Conservation (phyloP, 305 asterid species). For the Fraxinus sp. region DNA sequence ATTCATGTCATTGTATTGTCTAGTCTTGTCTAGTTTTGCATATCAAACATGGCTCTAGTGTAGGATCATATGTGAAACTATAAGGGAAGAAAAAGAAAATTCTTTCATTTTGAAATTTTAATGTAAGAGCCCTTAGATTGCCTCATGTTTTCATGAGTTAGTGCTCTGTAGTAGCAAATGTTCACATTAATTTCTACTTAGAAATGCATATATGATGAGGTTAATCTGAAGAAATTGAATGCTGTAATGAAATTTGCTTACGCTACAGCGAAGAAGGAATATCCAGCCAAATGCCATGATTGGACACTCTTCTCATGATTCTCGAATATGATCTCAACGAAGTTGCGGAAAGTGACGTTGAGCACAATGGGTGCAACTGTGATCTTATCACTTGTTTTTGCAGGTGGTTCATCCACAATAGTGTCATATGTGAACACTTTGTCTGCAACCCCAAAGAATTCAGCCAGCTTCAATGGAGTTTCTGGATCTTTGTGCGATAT, state of each 20-base stretch:
- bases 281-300: slow-evolving; percentile 44
- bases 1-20: neutral
- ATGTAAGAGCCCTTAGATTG: neutral
- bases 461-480: slow-evolving; percentile 46
- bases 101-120: neutral
- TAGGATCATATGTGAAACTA: neutral
- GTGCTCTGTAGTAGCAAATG: neutral
- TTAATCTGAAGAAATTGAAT: neutral
- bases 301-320: slow-evolving; percentile 37
- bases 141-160: neutral
- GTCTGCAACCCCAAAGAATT: slow-evolving; percentile 33
- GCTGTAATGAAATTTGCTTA: slow-evolving; percentile 14
- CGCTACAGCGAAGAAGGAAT: slow-evolving; percentile 44
- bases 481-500: slow-evolving; percentile 35
- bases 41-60: neutral
- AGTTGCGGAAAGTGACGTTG: slow-evolving; percentile 30
- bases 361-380: slow-evolving; percentile 37
- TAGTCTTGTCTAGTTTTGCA: neutral
- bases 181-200: neutral
- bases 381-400: neutral
- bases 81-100: neutral
- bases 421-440: slow-evolving; percentile 32
- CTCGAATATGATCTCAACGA: slow-evolving; percentile 42
- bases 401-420: slow-evolving; percentile 21
- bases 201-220: neutral